Conservation (phyloP, 257 asterid genomes). For the Plantago major region DNA sequence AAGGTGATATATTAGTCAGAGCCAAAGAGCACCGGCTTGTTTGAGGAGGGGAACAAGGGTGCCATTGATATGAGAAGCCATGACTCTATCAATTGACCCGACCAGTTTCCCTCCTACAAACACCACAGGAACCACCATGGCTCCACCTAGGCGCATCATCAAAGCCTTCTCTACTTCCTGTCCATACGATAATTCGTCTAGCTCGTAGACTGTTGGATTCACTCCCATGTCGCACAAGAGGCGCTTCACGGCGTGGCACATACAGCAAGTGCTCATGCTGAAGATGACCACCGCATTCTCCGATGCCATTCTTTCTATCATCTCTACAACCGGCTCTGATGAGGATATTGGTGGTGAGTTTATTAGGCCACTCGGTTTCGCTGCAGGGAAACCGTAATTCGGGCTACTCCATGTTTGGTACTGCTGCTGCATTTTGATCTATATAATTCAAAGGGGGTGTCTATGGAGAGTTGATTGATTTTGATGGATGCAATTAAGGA, state of each 20-base stretch:
- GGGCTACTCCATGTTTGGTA: too few species aligned
- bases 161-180: conserved; percentile 12
- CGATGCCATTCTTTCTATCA: conserved; percentile 1
- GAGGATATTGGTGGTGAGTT: too few species aligned
- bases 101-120: conserved; percentile 10
- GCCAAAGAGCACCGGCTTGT: conserved; percentile 20
- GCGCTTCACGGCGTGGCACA: conserved; percentile 20
- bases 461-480: too few species aligned
- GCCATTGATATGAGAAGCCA: conserved; percentile 8
- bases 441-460: too few species aligned
- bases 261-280: conserved; percentile 24
- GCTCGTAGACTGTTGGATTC: conserved; percentile 15
- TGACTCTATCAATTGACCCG: conserved; percentile 11
- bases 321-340: too few species aligned
- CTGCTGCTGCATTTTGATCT: too few species aligned
- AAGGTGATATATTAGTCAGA: background rate
- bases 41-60: conserved; percentile 16
- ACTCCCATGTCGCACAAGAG: conserved; percentile 17
- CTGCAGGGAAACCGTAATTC: too few species aligned
- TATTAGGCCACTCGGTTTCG: too few species aligned
- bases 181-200: conserved; percentile 13
- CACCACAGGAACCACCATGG: conserved; percentile 5
- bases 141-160: background rate
- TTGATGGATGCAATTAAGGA: too few species aligned
- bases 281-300: conserved; percentile 20